Conservation (phyloP, 805 yeast genomes). For the Candida adriatica region DNA sequence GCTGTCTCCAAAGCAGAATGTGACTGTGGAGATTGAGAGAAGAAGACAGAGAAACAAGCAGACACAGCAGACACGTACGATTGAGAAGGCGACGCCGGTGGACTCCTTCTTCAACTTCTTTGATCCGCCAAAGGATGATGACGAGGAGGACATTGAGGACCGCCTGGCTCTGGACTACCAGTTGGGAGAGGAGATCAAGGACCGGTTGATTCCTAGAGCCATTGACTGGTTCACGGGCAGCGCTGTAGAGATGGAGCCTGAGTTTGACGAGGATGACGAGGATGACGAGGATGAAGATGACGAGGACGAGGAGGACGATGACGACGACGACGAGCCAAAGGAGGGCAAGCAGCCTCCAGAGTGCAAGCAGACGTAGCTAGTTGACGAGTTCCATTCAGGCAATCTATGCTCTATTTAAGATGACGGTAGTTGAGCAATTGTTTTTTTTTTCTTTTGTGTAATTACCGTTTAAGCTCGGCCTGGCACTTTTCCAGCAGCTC, state of each 20-base stretch:
- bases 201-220: slow-evolving; percentile 92
- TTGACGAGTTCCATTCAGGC: too few species aligned
- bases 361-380: slow-evolving; percentile 56
- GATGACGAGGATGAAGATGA: slow-evolving; percentile 34
- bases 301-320: slow-evolving; percentile 27
- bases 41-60: slow-evolving; percentile 96
- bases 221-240: slow-evolving; percentile 98
- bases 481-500: slow-evolving; percentile 14
- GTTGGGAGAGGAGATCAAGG: slow-evolving; percentile 93
- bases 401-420: too few species aligned
- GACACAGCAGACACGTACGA: slow-evolving; percentile 93
- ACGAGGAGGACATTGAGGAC: slow-evolving; percentile 69
- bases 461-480: too few species aligned
- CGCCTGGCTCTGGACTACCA: slow-evolving; percentile 89
- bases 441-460: neutral
- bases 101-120: slow-evolving; percentile 95
- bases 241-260: slow-evolving; percentile 75
- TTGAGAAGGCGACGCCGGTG: slow-evolving; percentile 89
- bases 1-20: slow-evolving; percentile 73
- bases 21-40: slow-evolving; percentile 82
- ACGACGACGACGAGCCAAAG: slow-evolving; percentile 31
- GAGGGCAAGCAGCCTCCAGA: slow-evolving; percentile 52
- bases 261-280: slow-evolving; percentile 43
- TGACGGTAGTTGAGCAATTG: too few species aligned
- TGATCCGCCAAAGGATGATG: slow-evolving; percentile 82